These are phyloP conservation scores for Chimonanthus praecox DNA, from an alignment of 164 flowering plant species.

Conservation along the genomic window DNA sequence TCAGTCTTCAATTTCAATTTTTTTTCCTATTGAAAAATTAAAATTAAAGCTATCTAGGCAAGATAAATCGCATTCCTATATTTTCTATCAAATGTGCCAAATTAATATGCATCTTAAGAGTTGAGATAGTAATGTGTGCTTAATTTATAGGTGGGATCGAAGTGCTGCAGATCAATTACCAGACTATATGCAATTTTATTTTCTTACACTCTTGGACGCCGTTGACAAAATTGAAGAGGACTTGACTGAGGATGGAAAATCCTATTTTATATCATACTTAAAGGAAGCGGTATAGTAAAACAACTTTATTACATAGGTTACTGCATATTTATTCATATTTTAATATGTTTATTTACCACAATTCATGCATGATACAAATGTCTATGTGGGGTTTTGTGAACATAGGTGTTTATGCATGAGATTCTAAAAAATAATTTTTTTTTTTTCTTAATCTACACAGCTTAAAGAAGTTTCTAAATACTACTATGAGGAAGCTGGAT, in stretches of 20 bases:
- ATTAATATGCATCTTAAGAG: background rate
- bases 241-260: conserved; percentile 22
- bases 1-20: background rate
- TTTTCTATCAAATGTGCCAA: background rate
- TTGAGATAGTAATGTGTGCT: background rate
- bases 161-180: conserved; percentile 26
- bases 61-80: too few species aligned
- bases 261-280: conserved; percentile 15
- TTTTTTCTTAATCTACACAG: background rate
- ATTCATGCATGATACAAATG: background rate
- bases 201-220: conserved; percentile 21
- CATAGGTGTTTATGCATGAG: background rate
- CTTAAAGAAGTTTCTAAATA: background rate
- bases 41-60: too few species aligned
- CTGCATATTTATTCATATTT: too few species aligned
- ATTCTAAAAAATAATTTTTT: too few species aligned
- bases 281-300: conserved; percentile 26
- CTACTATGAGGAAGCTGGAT: background rate
- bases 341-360: background rate
- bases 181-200: conserved; percentile 32
- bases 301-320: background rate
- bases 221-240: conserved; percentile 25
- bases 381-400: background rate
- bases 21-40: too few species aligned
- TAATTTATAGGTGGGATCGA: conserved; percentile 36